Evolutionary conservation across 257 asterid genomes (phyloP).

Genomic region (Leonotis leonurus): DNA sequence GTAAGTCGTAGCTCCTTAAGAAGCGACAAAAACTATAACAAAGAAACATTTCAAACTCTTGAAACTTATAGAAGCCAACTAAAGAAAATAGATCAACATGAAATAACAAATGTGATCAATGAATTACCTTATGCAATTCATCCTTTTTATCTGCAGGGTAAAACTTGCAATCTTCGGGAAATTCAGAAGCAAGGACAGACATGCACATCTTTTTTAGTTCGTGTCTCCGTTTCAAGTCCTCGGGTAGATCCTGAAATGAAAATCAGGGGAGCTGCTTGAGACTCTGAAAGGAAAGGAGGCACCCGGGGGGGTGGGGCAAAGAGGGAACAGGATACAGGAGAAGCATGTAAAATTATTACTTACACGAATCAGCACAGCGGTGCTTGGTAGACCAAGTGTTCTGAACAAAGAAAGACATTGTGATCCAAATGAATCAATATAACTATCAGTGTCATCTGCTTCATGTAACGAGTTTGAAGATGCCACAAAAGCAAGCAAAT

Average conservation of each 20-base stretch:
- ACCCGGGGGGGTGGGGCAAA: background rate
- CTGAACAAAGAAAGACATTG: constrained; percentile 86
- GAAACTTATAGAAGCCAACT: background rate
- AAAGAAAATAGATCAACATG: background rate
- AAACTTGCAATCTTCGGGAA: constrained; percentile 91
- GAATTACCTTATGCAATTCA: constrained; percentile 76
- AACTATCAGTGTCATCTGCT: constrained; percentile 31
- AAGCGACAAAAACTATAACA: constrained; percentile 61
- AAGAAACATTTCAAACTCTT: constrained; percentile 10
- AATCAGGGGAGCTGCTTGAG: background rate
- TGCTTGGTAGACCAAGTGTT: constrained; percentile 88
- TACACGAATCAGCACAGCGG: constrained; percentile 86
- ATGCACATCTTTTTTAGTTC: constrained; percentile 63
- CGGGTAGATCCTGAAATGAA: constrained; percentile 61
- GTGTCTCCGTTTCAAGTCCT: constrained; percentile 54
- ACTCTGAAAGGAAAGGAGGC: background rate
- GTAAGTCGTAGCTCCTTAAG: constrained; percentile 84
- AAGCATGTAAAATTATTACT: constrained; percentile 19
- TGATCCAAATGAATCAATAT: constrained; percentile 86
- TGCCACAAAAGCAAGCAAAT: constrained; percentile 93
- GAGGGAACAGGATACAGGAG: background rate
- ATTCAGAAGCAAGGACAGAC: constrained; percentile 66
- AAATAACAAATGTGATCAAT: background rate
- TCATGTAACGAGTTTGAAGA: constrained; percentile 51
- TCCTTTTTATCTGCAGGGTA: constrained; percentile 78